phyloP scores from a whole-genome alignment of 495 filamentous ascomycete species.

The Aspergillus avenaceus region DNA sequence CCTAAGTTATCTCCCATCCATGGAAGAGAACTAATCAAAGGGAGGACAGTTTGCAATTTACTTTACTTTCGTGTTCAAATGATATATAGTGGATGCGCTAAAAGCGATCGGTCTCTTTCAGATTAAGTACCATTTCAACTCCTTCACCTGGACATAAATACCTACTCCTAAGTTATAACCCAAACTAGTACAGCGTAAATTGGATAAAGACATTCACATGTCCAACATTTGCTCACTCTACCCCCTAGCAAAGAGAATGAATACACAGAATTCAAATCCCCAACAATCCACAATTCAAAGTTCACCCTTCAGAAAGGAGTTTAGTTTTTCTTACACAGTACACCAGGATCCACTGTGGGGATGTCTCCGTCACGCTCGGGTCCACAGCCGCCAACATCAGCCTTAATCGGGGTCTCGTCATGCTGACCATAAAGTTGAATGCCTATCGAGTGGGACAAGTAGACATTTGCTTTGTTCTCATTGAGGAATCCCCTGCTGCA shows the following conservation, averaged over 20 bases:
- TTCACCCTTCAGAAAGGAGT: background rate
- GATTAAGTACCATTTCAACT: constrained; percentile 22
- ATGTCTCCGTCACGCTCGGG: too few species aligned
- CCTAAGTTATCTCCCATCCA: too few species aligned
- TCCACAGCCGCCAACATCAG: background rate
- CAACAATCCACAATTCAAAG: background rate
- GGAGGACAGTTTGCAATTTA: background rate
- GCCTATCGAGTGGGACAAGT: constrained; percentile 7
- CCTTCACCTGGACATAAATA: too few species aligned
- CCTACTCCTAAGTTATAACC: constrained; percentile 13
- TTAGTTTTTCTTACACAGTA: background rate
- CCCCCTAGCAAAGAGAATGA: too few species aligned
- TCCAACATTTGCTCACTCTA: constrained; percentile 7
- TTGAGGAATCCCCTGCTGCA: background rate
- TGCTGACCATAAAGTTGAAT: background rate
- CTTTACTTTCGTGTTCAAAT: background rate
- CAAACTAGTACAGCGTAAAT: too few species aligned
- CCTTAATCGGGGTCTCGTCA: constrained; percentile 3
- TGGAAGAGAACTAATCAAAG: too few species aligned
- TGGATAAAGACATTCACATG: too few species aligned
- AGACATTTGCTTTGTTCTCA: background rate
- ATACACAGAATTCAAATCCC: background rate
- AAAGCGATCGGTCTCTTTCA: constrained; percentile 11
- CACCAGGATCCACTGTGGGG: background rate
- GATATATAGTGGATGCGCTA: constrained; percentile 1